phyloP scores from a whole-genome alignment of 202 grass and related monocot genomes.

The Setaria italica region DNA sequence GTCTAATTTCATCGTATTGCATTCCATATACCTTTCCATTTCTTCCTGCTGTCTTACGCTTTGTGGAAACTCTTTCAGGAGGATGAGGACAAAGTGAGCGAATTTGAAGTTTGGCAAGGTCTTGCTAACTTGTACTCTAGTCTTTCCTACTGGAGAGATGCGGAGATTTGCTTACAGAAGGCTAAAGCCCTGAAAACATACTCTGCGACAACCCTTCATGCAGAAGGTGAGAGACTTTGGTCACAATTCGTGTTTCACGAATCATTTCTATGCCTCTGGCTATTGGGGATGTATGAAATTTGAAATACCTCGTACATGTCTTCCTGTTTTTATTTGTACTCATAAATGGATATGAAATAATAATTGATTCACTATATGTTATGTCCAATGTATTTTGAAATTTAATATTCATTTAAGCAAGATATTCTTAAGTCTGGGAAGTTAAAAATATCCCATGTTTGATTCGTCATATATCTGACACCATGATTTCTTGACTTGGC shows the following conservation, averaged over 20 bases:
- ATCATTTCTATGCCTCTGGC: background rate
- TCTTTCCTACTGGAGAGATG: constrained; percentile 90
- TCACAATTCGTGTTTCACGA: background rate
- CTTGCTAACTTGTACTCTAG: constrained; percentile 89
- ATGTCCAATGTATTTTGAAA: background rate
- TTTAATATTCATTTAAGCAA: constrained; percentile 2
- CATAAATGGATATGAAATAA: constrained; percentile 25
- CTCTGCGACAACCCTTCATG: constrained; percentile 72
- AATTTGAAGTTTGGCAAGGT: constrained; percentile 99
- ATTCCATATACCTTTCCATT: background rate
- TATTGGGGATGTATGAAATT: constrained; percentile 4
- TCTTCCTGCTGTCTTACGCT: constrained; percentile 23
- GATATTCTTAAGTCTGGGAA: background rate
- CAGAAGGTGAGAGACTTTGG: constrained; percentile 64
- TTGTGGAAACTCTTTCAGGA: constrained; percentile 51
- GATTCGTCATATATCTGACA: background rate
- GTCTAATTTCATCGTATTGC: constrained; percentile 22
- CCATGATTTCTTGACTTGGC: constrained; percentile 17
- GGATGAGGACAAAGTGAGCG: constrained; percentile 63
- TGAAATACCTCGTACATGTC: background rate
- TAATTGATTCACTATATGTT: background rate
- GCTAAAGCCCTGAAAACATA: constrained; percentile 76
- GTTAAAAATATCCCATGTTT: background rate
- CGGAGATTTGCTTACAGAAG: constrained; percentile 95
- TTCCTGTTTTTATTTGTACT: constrained; percentile 15